Conservation (phyloP, 2,329 filamentous ascomycete species). For the Orbilia blumenaviensis region DNA sequence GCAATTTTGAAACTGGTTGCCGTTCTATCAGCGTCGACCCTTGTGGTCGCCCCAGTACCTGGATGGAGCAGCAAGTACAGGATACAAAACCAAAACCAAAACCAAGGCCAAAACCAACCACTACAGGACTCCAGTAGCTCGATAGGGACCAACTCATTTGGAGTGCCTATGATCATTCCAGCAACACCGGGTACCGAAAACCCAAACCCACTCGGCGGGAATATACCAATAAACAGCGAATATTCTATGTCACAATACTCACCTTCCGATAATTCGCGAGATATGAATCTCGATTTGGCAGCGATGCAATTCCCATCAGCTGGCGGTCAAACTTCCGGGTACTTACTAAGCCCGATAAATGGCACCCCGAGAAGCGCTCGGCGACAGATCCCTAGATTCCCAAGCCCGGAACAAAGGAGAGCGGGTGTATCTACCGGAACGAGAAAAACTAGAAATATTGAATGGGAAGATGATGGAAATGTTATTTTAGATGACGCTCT, state of each 20-base stretch:
- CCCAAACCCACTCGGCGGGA: neutral
- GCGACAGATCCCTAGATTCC: slow-evolving; percentile 4
- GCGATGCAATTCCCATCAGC: neutral
- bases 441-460: neutral
- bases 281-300: neutral
- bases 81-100: neutral
- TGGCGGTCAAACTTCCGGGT: neutral
- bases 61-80: neutral
- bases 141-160: neutral
- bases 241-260: slow-evolving; percentile 2
- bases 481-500: neutral
- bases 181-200: slow-evolving; percentile 9
- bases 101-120: neutral
- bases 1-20: slow-evolving; percentile 1
- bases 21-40: neutral
- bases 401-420: neutral
- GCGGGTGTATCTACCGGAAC: neutral
- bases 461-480: slow-evolving; percentile 11
- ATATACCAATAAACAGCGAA: neutral
- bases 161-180: neutral
- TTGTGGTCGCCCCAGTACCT: slow-evolving; percentile 25
- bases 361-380: slow-evolving; percentile 19
- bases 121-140: neutral
- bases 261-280: slow-evolving; percentile 9
- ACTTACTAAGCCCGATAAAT: neutral